phyloP scores from a whole-genome alignment of 2,329 filamentous ascomycete species.

The Sarocladiaceae sp. region DNA sequence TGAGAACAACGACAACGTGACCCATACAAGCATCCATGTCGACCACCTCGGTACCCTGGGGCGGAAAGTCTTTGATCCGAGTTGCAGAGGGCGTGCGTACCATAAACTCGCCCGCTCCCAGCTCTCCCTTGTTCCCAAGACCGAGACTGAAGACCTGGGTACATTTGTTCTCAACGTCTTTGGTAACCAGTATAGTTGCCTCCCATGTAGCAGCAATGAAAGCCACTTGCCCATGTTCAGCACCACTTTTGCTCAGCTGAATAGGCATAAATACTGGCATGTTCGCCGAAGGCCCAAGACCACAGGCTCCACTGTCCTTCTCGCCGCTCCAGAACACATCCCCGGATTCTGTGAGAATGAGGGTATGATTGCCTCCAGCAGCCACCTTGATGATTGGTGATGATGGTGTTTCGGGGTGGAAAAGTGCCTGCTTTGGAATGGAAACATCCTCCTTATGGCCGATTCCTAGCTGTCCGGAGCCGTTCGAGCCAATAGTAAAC shows the following conservation, averaged over 20 bases:
- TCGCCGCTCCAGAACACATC: slow-evolving; percentile 64
- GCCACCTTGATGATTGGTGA: slow-evolving; percentile 35
- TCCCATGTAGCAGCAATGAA: slow-evolving; percentile 75
- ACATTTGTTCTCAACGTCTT: slow-evolving; percentile 36
- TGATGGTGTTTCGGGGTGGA: slow-evolving; percentile 36
- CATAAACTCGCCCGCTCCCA: slow-evolving; percentile 58
- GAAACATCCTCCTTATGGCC: slow-evolving; percentile 69
- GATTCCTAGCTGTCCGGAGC: slow-evolving; percentile 70
- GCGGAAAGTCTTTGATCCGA: slow-evolving; percentile 60
- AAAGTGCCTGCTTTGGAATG: slow-evolving; percentile 58
- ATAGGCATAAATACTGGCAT: slow-evolving; percentile 35
- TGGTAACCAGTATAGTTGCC: slow-evolving; percentile 58
- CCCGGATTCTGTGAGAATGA: slow-evolving; percentile 61
- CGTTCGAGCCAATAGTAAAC: slow-evolving; percentile 72
- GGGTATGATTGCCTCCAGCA: slow-evolving; percentile 83
- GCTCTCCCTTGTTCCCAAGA: slow-evolving; percentile 64
- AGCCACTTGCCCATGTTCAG: slow-evolving; percentile 23
- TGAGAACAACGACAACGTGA: slow-evolving; percentile 70
- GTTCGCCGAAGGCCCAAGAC: slow-evolving; percentile 28
- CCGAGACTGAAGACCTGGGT: slow-evolving; percentile 61
- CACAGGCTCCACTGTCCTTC: slow-evolving; percentile 50
- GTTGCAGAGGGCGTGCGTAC: slow-evolving; percentile 44
- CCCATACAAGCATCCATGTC: slow-evolving; percentile 71
- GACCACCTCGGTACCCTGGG: slow-evolving; percentile 50
- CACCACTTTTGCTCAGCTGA: slow-evolving; percentile 26